A percentile compares a stretch with the other conserved stretches of the same genome.
phyloP scores from a whole-genome alignment of 108 stramenopile genomes.

The Pseudonitzschia multiseries region DNA sequence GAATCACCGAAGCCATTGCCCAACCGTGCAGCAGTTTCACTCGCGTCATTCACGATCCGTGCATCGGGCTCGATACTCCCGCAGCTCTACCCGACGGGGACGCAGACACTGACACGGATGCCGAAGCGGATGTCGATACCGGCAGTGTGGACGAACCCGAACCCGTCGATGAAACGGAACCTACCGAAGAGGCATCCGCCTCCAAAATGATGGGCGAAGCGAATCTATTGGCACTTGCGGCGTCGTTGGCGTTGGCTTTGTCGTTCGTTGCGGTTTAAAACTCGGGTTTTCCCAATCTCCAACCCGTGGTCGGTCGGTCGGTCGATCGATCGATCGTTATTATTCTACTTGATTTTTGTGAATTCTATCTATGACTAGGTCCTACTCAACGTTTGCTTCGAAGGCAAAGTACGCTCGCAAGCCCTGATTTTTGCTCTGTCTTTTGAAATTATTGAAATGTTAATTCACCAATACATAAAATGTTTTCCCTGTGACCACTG shows the following conservation, averaged over 20 bases:
- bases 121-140: not conserved
- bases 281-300: not conserved
- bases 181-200: not conserved
- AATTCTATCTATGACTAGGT: no score
- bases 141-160: not conserved
- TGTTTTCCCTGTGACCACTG: no score
- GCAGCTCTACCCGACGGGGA: no score
- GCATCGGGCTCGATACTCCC: slow-evolving; percentile 10
- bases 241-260: not conserved
- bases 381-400: no score
- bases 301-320: not conserved
- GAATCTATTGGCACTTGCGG: not conserved
- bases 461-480: no score
- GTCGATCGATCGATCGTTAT: no score
- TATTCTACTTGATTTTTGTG: no score
- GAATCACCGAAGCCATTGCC: slow-evolving; percentile 28
- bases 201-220: not conserved
- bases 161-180: not conserved
- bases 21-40: slow-evolving; percentile 14
- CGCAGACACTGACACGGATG: no score
- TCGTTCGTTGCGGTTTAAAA: not conserved
- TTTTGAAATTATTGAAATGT: no score
- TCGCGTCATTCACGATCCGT: slow-evolving; percentile 26
- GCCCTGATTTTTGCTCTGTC: no score
- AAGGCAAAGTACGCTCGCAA: no score